Evolutionary conservation across 495 filamentous ascomycete genomes (phyloP).

Genomic region (Penicillium riverlandense): DNA sequence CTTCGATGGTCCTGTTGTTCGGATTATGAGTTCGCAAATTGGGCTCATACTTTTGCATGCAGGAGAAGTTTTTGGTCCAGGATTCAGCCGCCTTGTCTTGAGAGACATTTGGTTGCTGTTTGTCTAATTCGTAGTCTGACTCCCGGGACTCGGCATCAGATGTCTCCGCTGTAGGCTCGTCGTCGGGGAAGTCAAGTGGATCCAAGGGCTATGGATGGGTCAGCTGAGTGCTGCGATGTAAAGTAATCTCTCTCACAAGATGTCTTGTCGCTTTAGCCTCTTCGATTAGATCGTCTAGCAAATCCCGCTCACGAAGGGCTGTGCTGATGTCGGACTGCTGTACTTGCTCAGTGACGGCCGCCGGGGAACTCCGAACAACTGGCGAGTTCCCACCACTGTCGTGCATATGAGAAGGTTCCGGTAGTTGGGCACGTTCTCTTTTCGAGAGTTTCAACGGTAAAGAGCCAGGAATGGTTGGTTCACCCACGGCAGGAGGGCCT

Average conservation of each 20-base stretch:
- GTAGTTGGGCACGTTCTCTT: constrained; percentile 8
- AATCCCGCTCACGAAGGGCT: constrained; percentile 27
- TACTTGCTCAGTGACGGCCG: background rate
- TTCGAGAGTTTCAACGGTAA: constrained; percentile 23
- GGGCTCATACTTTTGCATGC: constrained; percentile 57
- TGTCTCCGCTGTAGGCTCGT: constrained; percentile 11
- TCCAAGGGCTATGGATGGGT: constrained; percentile 33
- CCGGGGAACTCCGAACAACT: background rate
- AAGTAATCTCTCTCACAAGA: constrained; percentile 32
- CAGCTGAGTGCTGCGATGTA: background rate
- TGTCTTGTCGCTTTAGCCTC: constrained; percentile 47
- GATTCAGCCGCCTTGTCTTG: constrained; percentile 7
- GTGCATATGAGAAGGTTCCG: constrained; percentile 9
- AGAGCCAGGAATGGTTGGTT: constrained; percentile 4
- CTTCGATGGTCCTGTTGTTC: constrained; percentile 67
- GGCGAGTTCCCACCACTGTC: background rate
- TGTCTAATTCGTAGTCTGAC: constrained; percentile 9
- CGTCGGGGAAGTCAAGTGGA: constrained; percentile 18
- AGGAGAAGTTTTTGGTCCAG: constrained; percentile 53
- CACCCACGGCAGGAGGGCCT: background rate
- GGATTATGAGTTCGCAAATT: constrained; percentile 39
- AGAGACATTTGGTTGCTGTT: constrained; percentile 22
- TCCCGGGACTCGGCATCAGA: constrained; percentile 17
- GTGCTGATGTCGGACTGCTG: background rate
- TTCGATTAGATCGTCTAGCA: constrained; percentile 51